Conservation (phyloP, 2,329 filamentous ascomycete genomes). For the Arthrobotrys conoides region DNA sequence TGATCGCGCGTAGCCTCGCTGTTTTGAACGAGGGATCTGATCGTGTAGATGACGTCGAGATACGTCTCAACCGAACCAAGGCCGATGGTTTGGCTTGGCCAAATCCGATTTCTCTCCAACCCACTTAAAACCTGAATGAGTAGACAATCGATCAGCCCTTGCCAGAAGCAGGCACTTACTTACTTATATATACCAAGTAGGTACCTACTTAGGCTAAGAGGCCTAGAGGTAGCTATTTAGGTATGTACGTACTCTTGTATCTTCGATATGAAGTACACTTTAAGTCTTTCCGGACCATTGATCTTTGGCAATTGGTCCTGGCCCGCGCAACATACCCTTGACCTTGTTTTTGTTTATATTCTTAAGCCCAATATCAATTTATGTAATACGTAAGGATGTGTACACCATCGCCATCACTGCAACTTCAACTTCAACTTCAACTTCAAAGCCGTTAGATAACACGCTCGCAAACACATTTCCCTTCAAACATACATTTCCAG, state of each 20-base stretch:
- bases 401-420: neutral
- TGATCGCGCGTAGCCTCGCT: neutral
- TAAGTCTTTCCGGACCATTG: neutral
- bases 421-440: neutral
- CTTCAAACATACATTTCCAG: neutral
- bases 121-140: neutral
- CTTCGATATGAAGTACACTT: too few relatives aligned
- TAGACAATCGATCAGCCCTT: too few relatives aligned
- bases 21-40: neutral
- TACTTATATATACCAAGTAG: too few relatives aligned
- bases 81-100: constrained; percentile 3
- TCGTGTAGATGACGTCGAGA: neutral
- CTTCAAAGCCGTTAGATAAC: neutral
- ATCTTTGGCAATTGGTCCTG: constrained; percentile 9
- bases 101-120: neutral
- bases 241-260: too few relatives aligned
- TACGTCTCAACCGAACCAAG: too few relatives aligned
- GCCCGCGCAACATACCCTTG: constrained; percentile 5
- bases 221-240: too few relatives aligned
- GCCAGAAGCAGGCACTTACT: too few relatives aligned
- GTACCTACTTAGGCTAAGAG: too few relatives aligned
- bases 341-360: constrained; percentile 29
- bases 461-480: neutral
- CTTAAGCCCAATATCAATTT: neutral
- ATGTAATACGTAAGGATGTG: neutral